Evolutionary conservation across 2,329 filamentous ascomycete genomes (phyloP).

Genomic region (Pyricularia pennisetigena): DNA sequence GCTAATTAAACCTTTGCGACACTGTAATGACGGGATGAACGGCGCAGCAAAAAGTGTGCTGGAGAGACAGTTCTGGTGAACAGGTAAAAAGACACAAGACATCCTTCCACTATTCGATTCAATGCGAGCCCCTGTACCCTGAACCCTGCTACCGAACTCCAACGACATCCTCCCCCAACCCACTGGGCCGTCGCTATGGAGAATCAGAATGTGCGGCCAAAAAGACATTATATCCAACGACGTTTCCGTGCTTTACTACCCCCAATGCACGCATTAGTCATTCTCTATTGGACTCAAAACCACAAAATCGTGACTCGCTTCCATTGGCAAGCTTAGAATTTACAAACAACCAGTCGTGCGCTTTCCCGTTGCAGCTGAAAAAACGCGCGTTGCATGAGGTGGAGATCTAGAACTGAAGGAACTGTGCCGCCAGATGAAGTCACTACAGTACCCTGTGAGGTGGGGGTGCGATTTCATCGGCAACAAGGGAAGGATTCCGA

Average conservation of each 20-base stretch:
- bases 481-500: slow-evolving; percentile 4
- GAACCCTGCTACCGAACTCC: neutral
- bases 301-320: neutral
- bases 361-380: neutral
- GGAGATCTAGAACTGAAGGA: no score
- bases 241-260: neutral
- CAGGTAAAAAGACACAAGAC: neutral
- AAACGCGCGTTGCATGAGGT: no score
- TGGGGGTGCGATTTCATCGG: neutral
- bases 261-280: neutral
- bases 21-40: neutral
- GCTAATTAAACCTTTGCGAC: neutral
- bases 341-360: neutral
- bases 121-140: neutral
- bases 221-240: neutral
- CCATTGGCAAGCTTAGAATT: neutral
- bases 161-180: neutral
- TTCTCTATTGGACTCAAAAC: neutral
- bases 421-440: no score
- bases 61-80: neutral
- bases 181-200: no score
- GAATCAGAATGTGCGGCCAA: neutral
- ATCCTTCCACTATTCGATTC: no score
- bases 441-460: neutral
- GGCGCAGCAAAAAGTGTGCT: neutral